A percentile compares a stretch with the other conserved stretches of the same genome.
phyloP scores from a whole-genome alignment of 2,329 filamentous ascomycete species.

The Epichloe elymi region DNA sequence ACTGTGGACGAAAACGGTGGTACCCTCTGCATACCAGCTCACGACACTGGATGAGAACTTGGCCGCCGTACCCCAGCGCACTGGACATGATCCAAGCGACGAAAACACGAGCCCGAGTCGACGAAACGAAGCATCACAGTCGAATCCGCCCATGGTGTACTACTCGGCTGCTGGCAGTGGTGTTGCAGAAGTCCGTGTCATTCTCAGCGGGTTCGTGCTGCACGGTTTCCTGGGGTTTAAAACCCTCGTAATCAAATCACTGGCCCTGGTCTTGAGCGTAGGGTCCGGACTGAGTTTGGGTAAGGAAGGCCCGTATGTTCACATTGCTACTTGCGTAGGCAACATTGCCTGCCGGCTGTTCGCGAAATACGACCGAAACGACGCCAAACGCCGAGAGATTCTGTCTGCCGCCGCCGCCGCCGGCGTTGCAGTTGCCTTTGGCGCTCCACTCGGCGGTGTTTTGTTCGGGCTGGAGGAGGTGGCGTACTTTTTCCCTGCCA shows the following conservation, averaged over 20 bases:
- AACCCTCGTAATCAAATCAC: slow-evolving; percentile 74
- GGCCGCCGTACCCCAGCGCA: slow-evolving; percentile 40
- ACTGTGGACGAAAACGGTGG: slow-evolving; percentile 81
- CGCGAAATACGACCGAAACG: slow-evolving; percentile 83
- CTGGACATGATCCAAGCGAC: slow-evolving; percentile 27
- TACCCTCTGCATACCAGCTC: slow-evolving; percentile 77
- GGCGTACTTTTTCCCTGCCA: slow-evolving; percentile 92
- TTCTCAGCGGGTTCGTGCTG: slow-evolving; percentile 92
- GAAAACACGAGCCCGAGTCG: slow-evolving; percentile 31
- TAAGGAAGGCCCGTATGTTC: slow-evolving; percentile 93
- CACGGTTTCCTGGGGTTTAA: slow-evolving; percentile 88
- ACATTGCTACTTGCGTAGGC: slow-evolving; percentile 88
- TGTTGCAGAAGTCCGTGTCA: slow-evolving; percentile 93
- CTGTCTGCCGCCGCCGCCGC: slow-evolving; percentile 86
- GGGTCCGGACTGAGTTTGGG: slow-evolving; percentile 86
- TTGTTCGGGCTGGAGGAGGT: slow-evolving; percentile 93
- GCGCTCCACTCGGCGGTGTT: slow-evolving; percentile 74
- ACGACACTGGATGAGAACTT: slow-evolving; percentile 89
- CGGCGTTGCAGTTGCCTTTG: slow-evolving; percentile 88
- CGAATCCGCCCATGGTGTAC: slow-evolving; percentile 65
- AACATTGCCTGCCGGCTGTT: slow-evolving; percentile 95
- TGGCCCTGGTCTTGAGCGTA: slow-evolving; percentile 75
- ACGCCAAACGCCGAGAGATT: slow-evolving; percentile 85
- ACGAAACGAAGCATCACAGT: slow-evolving; percentile 23
- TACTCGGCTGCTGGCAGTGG: slow-evolving; percentile 94